Percentiles rank a stretch among this genome's conserved stretches.
phyloP scores from a whole-genome alignment of 2,329 filamentous ascomycete species.

The Ceratocystis lukuohia region DNA sequence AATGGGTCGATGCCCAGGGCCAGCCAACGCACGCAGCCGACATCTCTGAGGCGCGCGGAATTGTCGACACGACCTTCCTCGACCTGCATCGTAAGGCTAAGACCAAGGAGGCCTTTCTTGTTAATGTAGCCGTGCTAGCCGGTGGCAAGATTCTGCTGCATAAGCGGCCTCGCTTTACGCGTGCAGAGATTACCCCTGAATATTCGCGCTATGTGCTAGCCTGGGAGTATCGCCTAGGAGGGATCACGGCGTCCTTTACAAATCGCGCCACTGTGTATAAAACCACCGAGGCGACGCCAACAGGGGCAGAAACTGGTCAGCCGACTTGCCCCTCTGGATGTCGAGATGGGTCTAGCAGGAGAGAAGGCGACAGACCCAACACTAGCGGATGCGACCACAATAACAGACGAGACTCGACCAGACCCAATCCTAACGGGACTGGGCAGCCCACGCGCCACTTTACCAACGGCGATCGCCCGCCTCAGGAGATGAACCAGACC shows the following conservation, averaged over 20 bases:
- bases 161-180: slow-evolving; percentile 16
- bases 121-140: slow-evolving; percentile 44
- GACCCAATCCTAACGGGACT: not conserved
- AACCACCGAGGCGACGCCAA: not conserved
- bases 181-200: slow-evolving; percentile 7
- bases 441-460: not conserved
- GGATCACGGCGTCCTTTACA: slow-evolving; percentile 13
- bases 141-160: slow-evolving; percentile 40
- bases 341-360: not conserved
- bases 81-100: slow-evolving; percentile 38
- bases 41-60: slow-evolving; percentile 40
- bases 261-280: slow-evolving; percentile 15
- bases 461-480: slow-evolving; percentile 10
- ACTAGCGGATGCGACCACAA: not conserved
- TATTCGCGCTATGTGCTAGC: slow-evolving; percentile 16
- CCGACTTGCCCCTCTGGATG: not conserved
- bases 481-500: not conserved
- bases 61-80: slow-evolving; percentile 41
- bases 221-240: slow-evolving; percentile 18
- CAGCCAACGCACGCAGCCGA: slow-evolving; percentile 31
- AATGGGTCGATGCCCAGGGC: slow-evolving; percentile 40
- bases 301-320: not conserved
- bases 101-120: slow-evolving; percentile 42
- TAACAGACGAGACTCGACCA: not conserved
- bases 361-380: not conserved